These are phyloP conservation scores for Xenosphaeropsis pyriputrescens DNA, from an alignment of 2,329 filamentous ascomycete genomes.

Conservation along the genomic window DNA sequence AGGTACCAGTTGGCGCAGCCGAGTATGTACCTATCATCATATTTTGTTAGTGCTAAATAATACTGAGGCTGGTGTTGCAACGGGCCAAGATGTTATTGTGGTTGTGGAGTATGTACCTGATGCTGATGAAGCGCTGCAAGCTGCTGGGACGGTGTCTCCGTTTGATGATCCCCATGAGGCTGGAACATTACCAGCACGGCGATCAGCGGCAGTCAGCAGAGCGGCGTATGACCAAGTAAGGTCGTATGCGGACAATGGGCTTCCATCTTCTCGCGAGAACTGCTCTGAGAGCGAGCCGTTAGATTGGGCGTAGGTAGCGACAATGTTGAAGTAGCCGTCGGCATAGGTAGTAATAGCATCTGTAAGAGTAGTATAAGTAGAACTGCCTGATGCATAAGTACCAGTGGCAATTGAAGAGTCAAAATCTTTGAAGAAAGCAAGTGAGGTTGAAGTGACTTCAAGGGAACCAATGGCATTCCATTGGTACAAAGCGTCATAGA, in stretches of 20 bases:
- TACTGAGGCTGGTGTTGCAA: slow-evolving; percentile 6
- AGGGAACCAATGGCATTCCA: slow-evolving; percentile 52
- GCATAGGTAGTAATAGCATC: slow-evolving; percentile 48
- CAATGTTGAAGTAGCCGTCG: slow-evolving; percentile 36
- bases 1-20: slow-evolving; percentile 23
- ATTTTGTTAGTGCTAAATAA: too few relatives aligned
- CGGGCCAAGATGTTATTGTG: slow-evolving; percentile 30
- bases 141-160: slow-evolving; percentile 30
- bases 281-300: slow-evolving; percentile 57
- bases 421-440: slow-evolving; percentile 58
- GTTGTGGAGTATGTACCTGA: slow-evolving; percentile 33
- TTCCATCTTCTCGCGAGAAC: slow-evolving; percentile 36
- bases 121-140: slow-evolving; percentile 31
- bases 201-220: slow-evolving; percentile 46
- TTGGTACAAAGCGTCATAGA: slow-evolving; percentile 62
- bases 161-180: slow-evolving; percentile 36
- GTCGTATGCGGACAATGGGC: slow-evolving; percentile 46
- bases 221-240: slow-evolving; percentile 64
- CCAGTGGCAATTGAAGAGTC: slow-evolving; percentile 41
- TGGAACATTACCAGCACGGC: slow-evolving; percentile 39
- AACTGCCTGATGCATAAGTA: slow-evolving; percentile 44
- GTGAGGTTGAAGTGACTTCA: slow-evolving; percentile 46
- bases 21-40: slow-evolving; percentile 30
- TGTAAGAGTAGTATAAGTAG: slow-evolving; percentile 47
- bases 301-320: slow-evolving; percentile 31